Conservation (phyloP, 176 grass and related monocot genomes). For the Bromus sterilis region DNA sequence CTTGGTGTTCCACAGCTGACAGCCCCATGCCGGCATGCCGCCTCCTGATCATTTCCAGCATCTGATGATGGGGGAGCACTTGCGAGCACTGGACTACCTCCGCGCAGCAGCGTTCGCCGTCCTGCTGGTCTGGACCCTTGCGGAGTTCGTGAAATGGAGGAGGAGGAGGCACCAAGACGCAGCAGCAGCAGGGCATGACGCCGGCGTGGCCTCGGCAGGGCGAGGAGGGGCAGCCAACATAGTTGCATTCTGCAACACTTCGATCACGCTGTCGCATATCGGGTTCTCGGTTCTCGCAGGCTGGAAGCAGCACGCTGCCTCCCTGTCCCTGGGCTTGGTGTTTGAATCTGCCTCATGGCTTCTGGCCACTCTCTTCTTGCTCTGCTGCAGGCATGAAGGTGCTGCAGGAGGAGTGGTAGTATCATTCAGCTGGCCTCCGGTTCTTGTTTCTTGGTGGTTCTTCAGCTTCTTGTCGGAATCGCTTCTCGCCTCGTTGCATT, state of each 20-base stretch:
- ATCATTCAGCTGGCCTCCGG: slow-evolving; percentile 29
- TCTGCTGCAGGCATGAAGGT: slow-evolving; percentile 30
- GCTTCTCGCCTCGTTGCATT: slow-evolving; percentile 17
- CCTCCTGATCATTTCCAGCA: not conserved
- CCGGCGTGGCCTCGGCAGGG: not conserved
- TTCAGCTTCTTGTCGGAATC: slow-evolving; percentile 40
- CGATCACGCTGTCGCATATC: slow-evolving; percentile 18
- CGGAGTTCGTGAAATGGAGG: slow-evolving; percentile 4
- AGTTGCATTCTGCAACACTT: slow-evolving; percentile 22
- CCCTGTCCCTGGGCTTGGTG: slow-evolving; percentile 7
- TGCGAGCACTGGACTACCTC: slow-evolving; percentile 18
- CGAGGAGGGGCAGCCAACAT: not conserved
- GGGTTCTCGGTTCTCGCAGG: slow-evolving; percentile 11
- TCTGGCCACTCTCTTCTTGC: slow-evolving; percentile 31
- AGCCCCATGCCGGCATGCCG: too few species aligned
- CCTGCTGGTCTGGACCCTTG: slow-evolving; percentile 37
- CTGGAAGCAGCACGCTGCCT: slow-evolving; percentile 15
- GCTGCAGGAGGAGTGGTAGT: not conserved
- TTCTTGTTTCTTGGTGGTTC: slow-evolving; percentile 63
- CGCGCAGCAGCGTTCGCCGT: slow-evolving; percentile 13
- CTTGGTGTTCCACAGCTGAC: not conserved
- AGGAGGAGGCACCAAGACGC: not conserved
- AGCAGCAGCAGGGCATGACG: not conserved
- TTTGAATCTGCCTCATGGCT: slow-evolving; percentile 45
- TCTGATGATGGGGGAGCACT: slow-evolving; percentile 25